Evolutionary conservation across 1,284 basidiomycete genomes (phyloP), one percentile per base, ranked within the genome.

Genomic region (Psilocybe mexicana): DNA sequence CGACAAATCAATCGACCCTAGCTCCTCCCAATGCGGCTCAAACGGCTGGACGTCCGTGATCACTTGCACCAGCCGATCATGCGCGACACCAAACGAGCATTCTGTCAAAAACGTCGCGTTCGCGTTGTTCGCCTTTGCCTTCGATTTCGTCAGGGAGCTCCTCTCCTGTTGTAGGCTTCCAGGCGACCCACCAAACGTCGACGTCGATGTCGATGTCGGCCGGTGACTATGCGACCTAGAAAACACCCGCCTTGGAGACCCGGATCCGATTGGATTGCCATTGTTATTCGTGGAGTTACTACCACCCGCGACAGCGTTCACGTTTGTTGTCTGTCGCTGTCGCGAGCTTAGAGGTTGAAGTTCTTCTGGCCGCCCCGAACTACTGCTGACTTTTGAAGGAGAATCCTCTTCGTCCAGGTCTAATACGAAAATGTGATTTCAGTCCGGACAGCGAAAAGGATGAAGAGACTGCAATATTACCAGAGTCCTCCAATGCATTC

Each of bases 21-120:
- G 75, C 47, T 85, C 79, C 65, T 98, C 94, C 96, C 96, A 99
- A 70, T 94, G 84, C 14, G 95, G 94, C 70, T 96, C 93, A 75
- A 94, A 98, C 1, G 96, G 94, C 70, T 96, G 91, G 11, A 96
- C 88, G 68, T 98, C 96, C 43, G 96, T 98, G 68, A 99, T 93
- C 61, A 94, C 86, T 72, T 94, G 86, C 1, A 99, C 89, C 2
- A 99, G 84, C 46, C 87, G 85, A 72, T 98, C 96, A 68, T 93
- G 92, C 7, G 94, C 86, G 30, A 98, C 87, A 18, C 86, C 93
- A 70, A 99, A 99, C 28, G 95, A 98, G 68, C 95, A 97, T 68
- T 98, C 94, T 3, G 90, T 92, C 62, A 98, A 78, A 77, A 96
- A 96, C 0, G 95, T 97, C 42, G 83, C 87, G 67, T 96, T 95